Percentiles rank a stretch among this genome's conserved stretches.
Conservation (phyloP, 2,329 filamentous ascomycete genomes). For the Aureobasidium sp. region DNA sequence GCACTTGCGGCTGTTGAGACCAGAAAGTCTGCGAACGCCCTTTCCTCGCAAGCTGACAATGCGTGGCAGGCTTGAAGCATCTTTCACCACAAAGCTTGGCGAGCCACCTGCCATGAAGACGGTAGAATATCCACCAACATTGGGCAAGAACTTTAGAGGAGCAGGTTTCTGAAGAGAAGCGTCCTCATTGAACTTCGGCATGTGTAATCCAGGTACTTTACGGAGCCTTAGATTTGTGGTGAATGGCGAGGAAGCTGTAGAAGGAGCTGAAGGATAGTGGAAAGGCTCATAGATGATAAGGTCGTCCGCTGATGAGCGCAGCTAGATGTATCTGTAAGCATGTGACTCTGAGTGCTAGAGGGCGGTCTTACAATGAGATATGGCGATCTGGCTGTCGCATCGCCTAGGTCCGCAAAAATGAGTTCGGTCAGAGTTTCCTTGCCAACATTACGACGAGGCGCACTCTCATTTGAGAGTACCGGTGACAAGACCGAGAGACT, state of each 20-base stretch:
- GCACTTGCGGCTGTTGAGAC: conserved; percentile 69
- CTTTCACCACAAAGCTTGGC: conserved; percentile 74
- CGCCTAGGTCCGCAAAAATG: conserved; percentile 75
- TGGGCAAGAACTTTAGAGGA: conserved; percentile 49
- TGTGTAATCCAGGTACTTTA: conserved; percentile 60
- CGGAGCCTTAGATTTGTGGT: conserved; percentile 60
- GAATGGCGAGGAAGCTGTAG: conserved; percentile 34
- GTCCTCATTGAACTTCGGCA: conserved; percentile 50
- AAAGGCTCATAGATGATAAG: conserved; percentile 82
- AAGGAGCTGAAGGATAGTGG: conserved; percentile 34
- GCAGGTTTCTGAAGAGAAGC: conserved; percentile 39
- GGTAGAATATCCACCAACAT: conserved; percentile 68
- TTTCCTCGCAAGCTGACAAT: conserved; percentile 58
- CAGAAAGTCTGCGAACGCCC: conserved; percentile 61
- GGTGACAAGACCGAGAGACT: conserved; percentile 71
- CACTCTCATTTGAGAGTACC: conserved; percentile 62
- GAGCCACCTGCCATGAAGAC: conserved; percentile 76
- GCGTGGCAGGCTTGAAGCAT: conserved; percentile 61
- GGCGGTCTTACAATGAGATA: conserved; percentile 64
- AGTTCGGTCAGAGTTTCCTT: conserved; percentile 72
- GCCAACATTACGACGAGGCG: conserved; percentile 58
- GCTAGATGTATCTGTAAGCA: conserved; percentile 35
- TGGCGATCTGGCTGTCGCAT: conserved; percentile 58
- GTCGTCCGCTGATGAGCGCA: conserved; percentile 73
- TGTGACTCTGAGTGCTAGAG: background rate